A percentile compares a stretch with the other conserved stretches of the same genome.
These are phyloP conservation scores for Solanum chmielewskii DNA, from an alignment of 257 asterid species.

Conservation along the genomic window DNA sequence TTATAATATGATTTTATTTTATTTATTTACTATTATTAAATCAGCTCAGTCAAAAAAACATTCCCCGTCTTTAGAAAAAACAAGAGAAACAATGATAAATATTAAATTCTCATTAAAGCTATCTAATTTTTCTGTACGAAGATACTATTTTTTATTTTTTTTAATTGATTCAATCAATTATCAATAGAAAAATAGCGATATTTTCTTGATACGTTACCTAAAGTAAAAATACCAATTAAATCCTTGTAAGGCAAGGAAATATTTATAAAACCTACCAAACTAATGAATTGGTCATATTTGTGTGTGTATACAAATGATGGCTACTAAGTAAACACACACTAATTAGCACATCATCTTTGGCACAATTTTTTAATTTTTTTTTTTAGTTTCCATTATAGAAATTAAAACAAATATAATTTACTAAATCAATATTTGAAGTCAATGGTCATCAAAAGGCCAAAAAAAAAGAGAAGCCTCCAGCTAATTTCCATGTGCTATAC, in stretches of 20 bases:
- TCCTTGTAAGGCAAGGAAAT: neutral
- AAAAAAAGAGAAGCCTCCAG: neutral
- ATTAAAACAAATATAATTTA: neutral
- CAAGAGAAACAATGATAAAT: no score
- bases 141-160: no score
- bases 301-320: neutral
- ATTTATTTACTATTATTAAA: no score
- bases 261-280: neutral
- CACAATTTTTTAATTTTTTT: neutral
- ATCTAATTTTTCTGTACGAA: rapidly evolving
- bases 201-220: no score
- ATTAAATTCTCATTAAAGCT: neutral
- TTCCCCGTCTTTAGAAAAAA: no score
- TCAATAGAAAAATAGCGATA: neutral
- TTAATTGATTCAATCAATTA: neutral
- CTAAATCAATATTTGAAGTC: neutral
- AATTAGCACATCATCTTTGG: neutral
- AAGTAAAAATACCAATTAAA: no score
- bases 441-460: neutral
- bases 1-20: no score
- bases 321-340: neutral
- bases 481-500: neutral
- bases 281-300: neutral
- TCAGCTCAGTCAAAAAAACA: neutral
- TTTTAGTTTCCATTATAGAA: neutral